A percentile compares a stretch with the other conserved stretches of the same genome.
Evolutionary conservation across 495 filamentous ascomycete species (phyloP).

Genomic region (Filosporella fistucella): DNA sequence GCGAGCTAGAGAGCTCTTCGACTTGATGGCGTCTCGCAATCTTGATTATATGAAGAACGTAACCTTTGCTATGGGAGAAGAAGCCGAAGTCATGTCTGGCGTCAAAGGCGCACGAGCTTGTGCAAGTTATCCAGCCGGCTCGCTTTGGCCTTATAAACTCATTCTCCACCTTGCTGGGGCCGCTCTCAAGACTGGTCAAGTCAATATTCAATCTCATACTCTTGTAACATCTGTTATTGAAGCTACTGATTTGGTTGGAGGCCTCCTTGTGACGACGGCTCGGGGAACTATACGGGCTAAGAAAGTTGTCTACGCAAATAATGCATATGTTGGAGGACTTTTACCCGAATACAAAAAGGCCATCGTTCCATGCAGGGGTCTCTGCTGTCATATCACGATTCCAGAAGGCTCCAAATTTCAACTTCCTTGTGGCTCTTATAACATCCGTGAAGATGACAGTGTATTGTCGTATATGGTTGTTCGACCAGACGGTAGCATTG

Average conservation of each 20-base stretch:
- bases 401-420: slow-evolving; percentile 1
- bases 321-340: slow-evolving; percentile 40
- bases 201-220: slow-evolving; percentile 30
- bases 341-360: slow-evolving; percentile 38
- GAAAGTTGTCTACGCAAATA: slow-evolving; percentile 45
- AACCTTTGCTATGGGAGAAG: not conserved
- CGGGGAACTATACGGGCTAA: slow-evolving; percentile 32
- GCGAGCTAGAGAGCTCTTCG: slow-evolving; percentile 28
- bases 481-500: slow-evolving; percentile 24
- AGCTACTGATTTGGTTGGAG: not conserved
- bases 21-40: slow-evolving; percentile 20
- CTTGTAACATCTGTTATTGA: slow-evolving; percentile 22
- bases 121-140: slow-evolving; percentile 17
- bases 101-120: slow-evolving; percentile 6
- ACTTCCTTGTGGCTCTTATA: not conserved
- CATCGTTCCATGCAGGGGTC: slow-evolving; percentile 38
- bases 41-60: slow-evolving; percentile 1
- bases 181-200: not conserved
- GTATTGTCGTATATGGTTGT: slow-evolving; percentile 18
- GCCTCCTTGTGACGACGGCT: slow-evolving; percentile 19
- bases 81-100: not conserved
- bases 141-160: slow-evolving; percentile 38
- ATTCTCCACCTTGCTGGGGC: not conserved
- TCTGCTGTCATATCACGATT: slow-evolving; percentile 6
- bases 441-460: not conserved